Percentiles rank a stretch among this genome's conserved stretches.
Evolutionary conservation across 2,329 filamentous ascomycete species (phyloP).

Genomic region (Geoglossum cookeanum): DNA sequence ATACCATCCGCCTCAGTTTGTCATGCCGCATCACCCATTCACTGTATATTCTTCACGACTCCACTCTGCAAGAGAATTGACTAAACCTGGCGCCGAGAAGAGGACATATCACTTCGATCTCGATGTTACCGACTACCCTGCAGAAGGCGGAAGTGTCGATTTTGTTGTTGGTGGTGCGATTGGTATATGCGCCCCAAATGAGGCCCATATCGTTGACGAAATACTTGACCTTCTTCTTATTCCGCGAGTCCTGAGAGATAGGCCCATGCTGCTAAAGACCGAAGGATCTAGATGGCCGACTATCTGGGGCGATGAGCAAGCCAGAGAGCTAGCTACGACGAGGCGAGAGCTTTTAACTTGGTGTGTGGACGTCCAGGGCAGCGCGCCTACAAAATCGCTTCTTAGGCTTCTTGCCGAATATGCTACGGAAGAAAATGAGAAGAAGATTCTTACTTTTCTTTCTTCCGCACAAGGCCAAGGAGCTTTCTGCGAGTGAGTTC

Average conservation of each 20-base stretch:
- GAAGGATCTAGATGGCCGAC: slow-evolving; percentile 80
- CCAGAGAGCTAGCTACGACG: slow-evolving; percentile 75
- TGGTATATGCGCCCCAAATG: slow-evolving; percentile 80
- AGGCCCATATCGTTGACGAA: slow-evolving; percentile 56
- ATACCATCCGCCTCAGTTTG: slow-evolving; percentile 63
- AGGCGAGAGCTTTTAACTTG: slow-evolving; percentile 83
- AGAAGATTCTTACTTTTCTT: slow-evolving; percentile 71
- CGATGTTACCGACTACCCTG: slow-evolving; percentile 85
- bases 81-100: slow-evolving; percentile 78
- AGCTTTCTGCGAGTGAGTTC: slow-evolving; percentile 61
- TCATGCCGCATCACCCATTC: slow-evolving; percentile 88
- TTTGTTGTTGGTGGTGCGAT: slow-evolving; percentile 96
- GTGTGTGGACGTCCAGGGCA: slow-evolving; percentile 87
- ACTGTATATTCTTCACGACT: slow-evolving; percentile 81
- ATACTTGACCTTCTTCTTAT: slow-evolving; percentile 67
- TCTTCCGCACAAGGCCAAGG: slow-evolving; percentile 81
- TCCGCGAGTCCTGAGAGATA: slow-evolving; percentile 66
- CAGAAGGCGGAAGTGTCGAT: slow-evolving; percentile 59
- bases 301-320: slow-evolving; percentile 83
- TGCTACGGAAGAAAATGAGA: slow-evolving; percentile 60
- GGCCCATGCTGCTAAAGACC: slow-evolving; percentile 62
- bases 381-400: slow-evolving; percentile 73
- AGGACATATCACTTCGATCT: slow-evolving; percentile 94
- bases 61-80: slow-evolving; percentile 69
- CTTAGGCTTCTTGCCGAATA: slow-evolving; percentile 75